Percentiles rank a stretch among this genome's conserved stretches.
Conservation (phyloP, 2,329 filamentous ascomycete species). For the Emericellopsis atlantica region DNA sequence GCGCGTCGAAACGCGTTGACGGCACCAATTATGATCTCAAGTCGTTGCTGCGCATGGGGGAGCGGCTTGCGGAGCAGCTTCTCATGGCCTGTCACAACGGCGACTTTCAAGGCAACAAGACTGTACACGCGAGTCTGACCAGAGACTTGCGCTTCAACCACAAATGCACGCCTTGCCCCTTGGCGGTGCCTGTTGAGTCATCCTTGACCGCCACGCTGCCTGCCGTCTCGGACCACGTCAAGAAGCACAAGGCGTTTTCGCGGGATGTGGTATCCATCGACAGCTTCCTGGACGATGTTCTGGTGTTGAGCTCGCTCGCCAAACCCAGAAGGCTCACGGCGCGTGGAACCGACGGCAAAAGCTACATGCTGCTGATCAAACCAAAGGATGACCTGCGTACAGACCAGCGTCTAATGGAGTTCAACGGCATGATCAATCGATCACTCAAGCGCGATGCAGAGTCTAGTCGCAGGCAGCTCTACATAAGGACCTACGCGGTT, state of each 20-base stretch:
- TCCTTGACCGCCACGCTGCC: conserved; percentile 77
- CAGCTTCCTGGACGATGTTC: conserved; percentile 72
- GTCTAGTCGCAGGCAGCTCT: conserved; percentile 77
- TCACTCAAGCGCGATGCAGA: conserved; percentile 86
- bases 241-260: conserved; percentile 76
- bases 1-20: conserved; percentile 37
- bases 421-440: conserved; percentile 96
- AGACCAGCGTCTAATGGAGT: conserved; percentile 97
- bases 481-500: conserved; percentile 95
- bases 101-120: conserved; percentile 56
- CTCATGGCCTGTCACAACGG: conserved; percentile 70
- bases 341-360: conserved; percentile 75
- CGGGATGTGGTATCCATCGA: conserved; percentile 75
- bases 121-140: conserved; percentile 57
- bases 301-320: conserved; percentile 82
- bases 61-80: conserved; percentile 73
- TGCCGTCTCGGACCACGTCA: conserved; percentile 55
- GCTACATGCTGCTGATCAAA: conserved; percentile 88
- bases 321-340: conserved; percentile 84
- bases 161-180: conserved; percentile 65
- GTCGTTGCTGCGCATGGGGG: conserved; percentile 61
- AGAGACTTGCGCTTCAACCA: conserved; percentile 74
- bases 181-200: conserved; percentile 82
- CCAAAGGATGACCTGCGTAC: conserved; percentile 96
- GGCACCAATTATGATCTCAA: conserved; percentile 48